Percentiles rank a stretch among this genome's conserved stretches.
These are phyloP conservation scores for Lodderomyces theae DNA, from an alignment of 1,139 yeast genomes.

Conservation along the genomic window DNA sequence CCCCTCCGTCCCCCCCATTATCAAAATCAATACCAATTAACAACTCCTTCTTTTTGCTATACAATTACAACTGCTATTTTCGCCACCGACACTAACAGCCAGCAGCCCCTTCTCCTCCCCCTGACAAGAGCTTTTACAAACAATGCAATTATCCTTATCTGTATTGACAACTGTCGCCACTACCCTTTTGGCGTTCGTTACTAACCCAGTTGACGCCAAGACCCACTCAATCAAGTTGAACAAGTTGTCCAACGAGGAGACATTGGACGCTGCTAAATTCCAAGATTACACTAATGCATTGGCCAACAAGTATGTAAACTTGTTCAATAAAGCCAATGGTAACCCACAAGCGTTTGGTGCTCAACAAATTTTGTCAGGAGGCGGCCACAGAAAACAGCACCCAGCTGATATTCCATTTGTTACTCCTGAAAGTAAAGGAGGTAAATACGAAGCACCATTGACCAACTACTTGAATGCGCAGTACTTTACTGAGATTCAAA, in stretches of 20 bases:
- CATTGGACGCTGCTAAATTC: constrained; percentile 57
- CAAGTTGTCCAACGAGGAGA: constrained; percentile 62
- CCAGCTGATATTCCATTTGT: constrained; percentile 49
- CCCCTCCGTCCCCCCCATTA: too few species aligned
- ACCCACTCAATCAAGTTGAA: constrained; percentile 60
- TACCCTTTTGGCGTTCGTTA: constrained; percentile 41
- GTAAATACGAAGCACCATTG: constrained; percentile 67
- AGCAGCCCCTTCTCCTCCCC: background rate
- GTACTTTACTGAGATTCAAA: constrained; percentile 81
- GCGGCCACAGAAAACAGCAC: constrained; percentile 3
- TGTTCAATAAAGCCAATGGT: constrained; percentile 43
- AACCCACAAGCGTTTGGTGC: constrained; percentile 22
- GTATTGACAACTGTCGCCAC: constrained; percentile 48
- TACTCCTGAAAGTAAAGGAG: constrained; percentile 24
- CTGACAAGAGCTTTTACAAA: too few species aligned
- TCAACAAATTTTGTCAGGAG: constrained; percentile 12
- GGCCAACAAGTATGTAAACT: constrained; percentile 66
- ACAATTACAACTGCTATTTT: too few species aligned
- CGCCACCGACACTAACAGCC: background rate
- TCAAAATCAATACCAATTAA: too few species aligned
- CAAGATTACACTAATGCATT: constrained; percentile 66
- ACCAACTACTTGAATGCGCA: constrained; percentile 93
- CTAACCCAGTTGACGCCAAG: constrained; percentile 54
- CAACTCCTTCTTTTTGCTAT: too few species aligned
- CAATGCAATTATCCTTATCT: constrained; percentile 35